A percentile compares a stretch with the other conserved stretches of the same genome.
Conservation (phyloP, 306 rosid genomes). For the Morella rubra region DNA sequence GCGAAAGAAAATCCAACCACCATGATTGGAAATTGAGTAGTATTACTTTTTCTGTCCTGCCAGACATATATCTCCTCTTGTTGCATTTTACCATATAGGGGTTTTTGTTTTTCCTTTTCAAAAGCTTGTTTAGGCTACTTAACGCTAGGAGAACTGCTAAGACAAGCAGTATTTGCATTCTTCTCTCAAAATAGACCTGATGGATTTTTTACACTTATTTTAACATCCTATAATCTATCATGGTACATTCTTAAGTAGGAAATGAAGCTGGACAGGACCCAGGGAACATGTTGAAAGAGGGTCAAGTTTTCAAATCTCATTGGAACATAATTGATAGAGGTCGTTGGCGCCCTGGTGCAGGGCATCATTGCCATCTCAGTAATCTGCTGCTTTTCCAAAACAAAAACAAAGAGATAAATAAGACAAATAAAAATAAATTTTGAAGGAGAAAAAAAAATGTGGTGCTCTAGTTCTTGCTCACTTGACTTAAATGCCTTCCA, state of each 20-base stretch:
- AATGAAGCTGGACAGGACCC: conserved; percentile 3
- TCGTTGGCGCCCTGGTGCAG: background rate
- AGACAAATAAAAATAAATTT: background rate
- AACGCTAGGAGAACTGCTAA: background rate
- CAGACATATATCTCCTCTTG: background rate
- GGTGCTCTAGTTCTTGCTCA: background rate
- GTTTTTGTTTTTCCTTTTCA: background rate
- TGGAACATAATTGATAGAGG: background rate
- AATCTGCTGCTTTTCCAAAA: background rate
- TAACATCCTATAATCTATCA: background rate
- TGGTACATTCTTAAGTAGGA: background rate
- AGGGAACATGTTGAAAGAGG: background rate
- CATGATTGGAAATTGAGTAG: background rate
- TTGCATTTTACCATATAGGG: background rate
- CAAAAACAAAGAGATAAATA: background rate
- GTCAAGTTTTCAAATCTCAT: background rate
- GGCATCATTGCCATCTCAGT: background rate
- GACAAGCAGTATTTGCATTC: background rate
- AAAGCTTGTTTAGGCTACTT: background rate
- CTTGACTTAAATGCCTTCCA: conserved; percentile 1
- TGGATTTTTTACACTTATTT: background rate
- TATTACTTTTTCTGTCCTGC: background rate
- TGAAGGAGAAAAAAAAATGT: background rate
- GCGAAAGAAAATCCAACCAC: background rate
- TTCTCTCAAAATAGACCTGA: conserved; percentile 10